Conservation (phyloP, 495 filamentous ascomycete genomes). For the Penicillium lagena region DNA sequence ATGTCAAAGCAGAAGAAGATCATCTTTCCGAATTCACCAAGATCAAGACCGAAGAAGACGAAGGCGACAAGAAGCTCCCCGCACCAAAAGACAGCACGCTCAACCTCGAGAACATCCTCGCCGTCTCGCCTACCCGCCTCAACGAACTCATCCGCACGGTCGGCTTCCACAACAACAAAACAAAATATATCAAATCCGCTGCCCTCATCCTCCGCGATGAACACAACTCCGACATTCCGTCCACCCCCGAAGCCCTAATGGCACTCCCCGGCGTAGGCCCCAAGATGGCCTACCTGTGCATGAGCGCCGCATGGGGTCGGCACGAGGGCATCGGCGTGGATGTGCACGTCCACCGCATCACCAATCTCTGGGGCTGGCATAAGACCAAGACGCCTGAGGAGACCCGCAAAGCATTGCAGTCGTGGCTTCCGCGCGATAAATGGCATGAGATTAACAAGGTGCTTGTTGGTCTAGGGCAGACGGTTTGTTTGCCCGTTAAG, state of each 20-base stretch:
- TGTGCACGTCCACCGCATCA: slow-evolving; percentile 77
- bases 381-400: slow-evolving; percentile 80
- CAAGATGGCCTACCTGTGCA: slow-evolving; percentile 94
- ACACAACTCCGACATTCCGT: slow-evolving; percentile 72
- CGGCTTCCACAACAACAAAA: slow-evolving; percentile 96
- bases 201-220: slow-evolving; percentile 67
- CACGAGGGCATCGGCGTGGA: slow-evolving; percentile 61
- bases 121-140: slow-evolving; percentile 58
- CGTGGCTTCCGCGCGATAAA: slow-evolving; percentile 77
- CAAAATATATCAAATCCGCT: slow-evolving; percentile 75
- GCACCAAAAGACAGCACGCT: slow-evolving; percentile 45
- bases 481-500: slow-evolving; percentile 75
- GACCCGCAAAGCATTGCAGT: slow-evolving; percentile 69
- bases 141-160: slow-evolving; percentile 78
- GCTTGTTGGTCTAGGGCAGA: slow-evolving; percentile 87
- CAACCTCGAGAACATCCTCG: slow-evolving; percentile 73
- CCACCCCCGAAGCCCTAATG: slow-evolving; percentile 69
- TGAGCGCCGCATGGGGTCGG: slow-evolving; percentile 62
- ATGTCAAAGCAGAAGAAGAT: slow-evolving; percentile 12
- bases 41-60: slow-evolving; percentile 15
- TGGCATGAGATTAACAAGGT: slow-evolving; percentile 96
- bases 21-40: background rate
- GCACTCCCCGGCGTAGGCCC: slow-evolving; percentile 87
- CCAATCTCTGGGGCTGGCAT: slow-evolving; percentile 95
- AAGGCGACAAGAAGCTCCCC: slow-evolving; percentile 8